Conservation (phyloP, 1,284 basidiomycete genomes). For the Melanopsichium pennsylvanicum region DNA sequence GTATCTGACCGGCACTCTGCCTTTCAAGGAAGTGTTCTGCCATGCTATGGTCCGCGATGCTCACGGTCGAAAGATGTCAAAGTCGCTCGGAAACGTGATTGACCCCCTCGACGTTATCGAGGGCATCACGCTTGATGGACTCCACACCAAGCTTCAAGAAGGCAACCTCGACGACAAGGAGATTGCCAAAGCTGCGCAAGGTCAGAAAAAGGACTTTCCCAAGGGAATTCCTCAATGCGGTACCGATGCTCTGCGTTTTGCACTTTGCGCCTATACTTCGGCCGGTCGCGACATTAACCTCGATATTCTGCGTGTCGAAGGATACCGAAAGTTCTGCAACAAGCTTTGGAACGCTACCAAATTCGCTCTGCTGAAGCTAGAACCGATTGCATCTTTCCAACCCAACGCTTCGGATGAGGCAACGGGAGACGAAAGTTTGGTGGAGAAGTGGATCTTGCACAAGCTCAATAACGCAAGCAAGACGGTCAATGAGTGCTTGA, state of each 20-base stretch:
- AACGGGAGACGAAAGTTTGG: constrained; percentile 86
- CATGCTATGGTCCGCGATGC: constrained; percentile 99
- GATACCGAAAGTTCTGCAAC: constrained; percentile 98
- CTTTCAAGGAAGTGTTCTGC: constrained; percentile 97
- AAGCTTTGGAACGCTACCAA: constrained; percentile 99
- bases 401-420: constrained; percentile 70
- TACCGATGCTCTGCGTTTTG: constrained; percentile 93
- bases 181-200: constrained; percentile 85
- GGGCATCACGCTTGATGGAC: constrained; percentile 80
- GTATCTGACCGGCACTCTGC: constrained; percentile 86
- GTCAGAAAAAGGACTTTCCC: constrained; percentile 99
- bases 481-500: constrained; percentile 79
- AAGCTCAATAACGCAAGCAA: constrained; percentile 84
- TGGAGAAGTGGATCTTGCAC: constrained; percentile 95
- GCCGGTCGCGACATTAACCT: constrained; percentile 72
- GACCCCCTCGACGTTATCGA: constrained; percentile 96
- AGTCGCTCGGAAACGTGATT: constrained; percentile 97
- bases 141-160: constrained; percentile 85
- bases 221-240: constrained; percentile 99
- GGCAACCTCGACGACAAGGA: constrained; percentile 96
- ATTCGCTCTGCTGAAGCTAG: constrained; percentile 74
- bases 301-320: constrained; percentile 95
- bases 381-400: constrained; percentile 57
- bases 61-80: constrained; percentile 98
- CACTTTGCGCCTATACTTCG: constrained; percentile 88